Evolutionary conservation across 2,329 filamentous ascomycete genomes (phyloP), one percentile per base, ranked within the genome.

Genomic region (Trichophyton simii): DNA sequence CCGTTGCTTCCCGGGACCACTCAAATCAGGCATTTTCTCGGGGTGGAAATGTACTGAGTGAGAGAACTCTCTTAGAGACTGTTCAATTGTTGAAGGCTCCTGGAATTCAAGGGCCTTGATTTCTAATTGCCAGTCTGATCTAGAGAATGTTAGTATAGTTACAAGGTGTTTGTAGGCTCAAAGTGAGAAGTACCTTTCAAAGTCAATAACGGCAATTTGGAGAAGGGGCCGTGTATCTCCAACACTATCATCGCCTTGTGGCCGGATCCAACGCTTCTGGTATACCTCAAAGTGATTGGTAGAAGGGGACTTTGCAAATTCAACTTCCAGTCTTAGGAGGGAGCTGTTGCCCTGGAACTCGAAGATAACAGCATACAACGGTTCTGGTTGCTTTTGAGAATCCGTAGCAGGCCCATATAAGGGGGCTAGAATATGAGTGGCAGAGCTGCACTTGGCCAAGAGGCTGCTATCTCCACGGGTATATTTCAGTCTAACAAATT

Each of bases 111-210:
- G 63, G 2, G 71, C 68, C 63, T 73, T 73, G 61, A 77, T 70
- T 61, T 76, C 73, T 8, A 76, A 64, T 62, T 76, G 71, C 68
- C 75, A 75, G 62, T 77, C 75, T 13, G 70, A 71, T 50, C 75
- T 76, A 61, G 11, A 11, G 7, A 28, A n/a, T 34, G 7, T 48
- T 66, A 46, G 20, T 22, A 50, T 50, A 25, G 3, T 3, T 59
- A 13, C 7, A 31, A 7, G 1, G 28, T 7, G 22, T 13, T 8
- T 18, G 9, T 59, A 34, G 2, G 25, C 31, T 18, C 13, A 11
- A n/a, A 25, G 2, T 9, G 6, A 42, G 9, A 7, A 31, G 28
- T 62, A 75, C 74, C 68, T 68, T 61, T 71, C 68, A 60, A 75
- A 73, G 58, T 75, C 73, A 41, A 75, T 66, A 13, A 75, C 67